These are phyloP conservation scores for Verruconis gallopava DNA, from an alignment of 2,329 filamentous ascomycete species.

Conservation along the genomic window DNA sequence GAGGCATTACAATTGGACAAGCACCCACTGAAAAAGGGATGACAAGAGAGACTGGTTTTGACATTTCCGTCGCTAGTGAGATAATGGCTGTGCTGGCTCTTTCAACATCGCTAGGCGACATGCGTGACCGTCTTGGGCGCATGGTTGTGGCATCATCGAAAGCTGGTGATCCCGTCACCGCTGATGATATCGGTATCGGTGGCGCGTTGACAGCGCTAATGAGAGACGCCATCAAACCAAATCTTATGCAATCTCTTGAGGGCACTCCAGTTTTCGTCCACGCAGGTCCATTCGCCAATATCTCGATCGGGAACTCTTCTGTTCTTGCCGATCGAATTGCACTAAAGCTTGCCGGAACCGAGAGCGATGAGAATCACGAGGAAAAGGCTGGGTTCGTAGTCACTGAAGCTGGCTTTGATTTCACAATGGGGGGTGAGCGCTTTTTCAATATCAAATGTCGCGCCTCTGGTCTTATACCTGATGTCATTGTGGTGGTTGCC, in stretches of 20 bases:
- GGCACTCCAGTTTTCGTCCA: conserved; percentile 97
- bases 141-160: conserved; percentile 91
- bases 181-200: conserved; percentile 85
- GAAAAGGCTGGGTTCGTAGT: conserved; percentile 84
- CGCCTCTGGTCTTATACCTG: conserved; percentile 79
- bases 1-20: conserved; percentile 77
- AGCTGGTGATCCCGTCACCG: conserved; percentile 80
- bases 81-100: conserved; percentile 97
- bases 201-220: conserved; percentile 89
- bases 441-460: conserved; percentile 99
- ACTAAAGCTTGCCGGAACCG: conserved; percentile 88
- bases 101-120: conserved; percentile 73
- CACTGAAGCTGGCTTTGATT: conserved; percentile 96
- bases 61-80: conserved; percentile 94
- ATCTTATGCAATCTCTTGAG: conserved; percentile 95
- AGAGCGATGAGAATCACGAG: conserved; percentile 73
- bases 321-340: conserved; percentile 92
- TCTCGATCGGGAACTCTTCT: conserved; percentile 92
- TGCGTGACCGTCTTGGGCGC: conserved; percentile 82
- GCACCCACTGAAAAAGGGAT: conserved; percentile 85
- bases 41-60: conserved; percentile 80
- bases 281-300: conserved; percentile 95
- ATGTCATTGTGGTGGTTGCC: conserved; percentile 88
- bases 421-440: conserved; percentile 97
- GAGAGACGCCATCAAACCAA: conserved; percentile 98